Evolutionary conservation across 495 filamentous ascomycete species (phyloP).

Genomic region (Hyphodiscus hymeniophilus): DNA sequence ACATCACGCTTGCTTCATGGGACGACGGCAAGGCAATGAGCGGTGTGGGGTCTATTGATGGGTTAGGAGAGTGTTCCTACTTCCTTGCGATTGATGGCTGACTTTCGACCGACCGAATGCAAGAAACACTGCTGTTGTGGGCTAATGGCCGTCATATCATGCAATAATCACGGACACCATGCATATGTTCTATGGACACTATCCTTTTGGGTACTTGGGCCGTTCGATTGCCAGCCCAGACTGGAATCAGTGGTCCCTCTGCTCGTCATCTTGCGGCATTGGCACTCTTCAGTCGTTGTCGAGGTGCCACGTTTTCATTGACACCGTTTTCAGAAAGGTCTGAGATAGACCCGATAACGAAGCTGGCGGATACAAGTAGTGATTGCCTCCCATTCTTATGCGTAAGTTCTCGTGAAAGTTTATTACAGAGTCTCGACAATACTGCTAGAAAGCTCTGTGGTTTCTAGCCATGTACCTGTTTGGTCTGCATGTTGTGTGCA

Average conservation of each 20-base stretch:
- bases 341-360: slow-evolving; percentile 12
- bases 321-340: slow-evolving; percentile 6
- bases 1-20: neutral
- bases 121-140: slow-evolving; percentile 18
- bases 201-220: neutral
- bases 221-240: slow-evolving; percentile 4
- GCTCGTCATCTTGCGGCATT: slow-evolving; percentile 2
- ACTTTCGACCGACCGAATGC: neutral
- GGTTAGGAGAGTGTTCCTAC: slow-evolving; percentile 4
- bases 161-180: slow-evolving; percentile 23
- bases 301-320: slow-evolving; percentile 21
- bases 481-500: slow-evolving; percentile 12
- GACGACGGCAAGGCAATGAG: neutral
- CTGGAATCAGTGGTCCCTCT: slow-evolving; percentile 2
- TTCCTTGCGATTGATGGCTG: slow-evolving; percentile 6
- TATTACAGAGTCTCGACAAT: slow-evolving; percentile 3
- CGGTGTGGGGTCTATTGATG: neutral
- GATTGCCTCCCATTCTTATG: slow-evolving; percentile 1
- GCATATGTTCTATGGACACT: slow-evolving; percentile 7
- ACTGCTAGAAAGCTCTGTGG: slow-evolving; percentile 2
- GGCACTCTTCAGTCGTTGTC: slow-evolving; percentile 6
- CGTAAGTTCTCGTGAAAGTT: slow-evolving; percentile 2
- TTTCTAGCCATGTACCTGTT: slow-evolving; percentile 16
- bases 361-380: slow-evolving; percentile 10
- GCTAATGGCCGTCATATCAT: too few species aligned